A percentile compares a stretch with the other conserved stretches of the same genome.
phyloP scores from a whole-genome alignment of 306 rosid species.

The Cucumis sativus region Cucumber_9930_V3 NC_026658.2:26361001-26361500 shows the following conservation, averaged over 20 bases:
- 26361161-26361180: conserved; percentile 71
- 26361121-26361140: conserved; percentile 49
- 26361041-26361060: conserved; percentile 70
- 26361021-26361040: conserved; percentile 80
- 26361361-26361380: conserved; percentile 39
- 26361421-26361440: conserved; percentile 80
- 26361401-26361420: conserved; percentile 67
- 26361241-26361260: conserved; percentile 48
- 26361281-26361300: conserved; percentile 23
- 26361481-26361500: background rate
- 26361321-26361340: conserved; percentile 28
- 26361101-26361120: conserved; percentile 71
- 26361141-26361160: conserved; percentile 40
- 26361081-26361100: conserved; percentile 46
- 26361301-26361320: conserved; percentile 23
- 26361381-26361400: conserved; percentile 44
- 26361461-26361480: conserved; percentile 58
- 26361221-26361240: conserved; percentile 50
- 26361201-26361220: conserved; percentile 76
- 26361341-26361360: conserved; percentile 64
- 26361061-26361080: conserved; percentile 56
- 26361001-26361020: conserved; percentile 35
- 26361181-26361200: conserved; percentile 73
- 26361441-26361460: conserved; percentile 88
- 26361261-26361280: conserved; percentile 29